phyloP scores from a whole-genome alignment of 2,329 filamentous ascomycete species.

The Aspergillus sp. region DNA sequence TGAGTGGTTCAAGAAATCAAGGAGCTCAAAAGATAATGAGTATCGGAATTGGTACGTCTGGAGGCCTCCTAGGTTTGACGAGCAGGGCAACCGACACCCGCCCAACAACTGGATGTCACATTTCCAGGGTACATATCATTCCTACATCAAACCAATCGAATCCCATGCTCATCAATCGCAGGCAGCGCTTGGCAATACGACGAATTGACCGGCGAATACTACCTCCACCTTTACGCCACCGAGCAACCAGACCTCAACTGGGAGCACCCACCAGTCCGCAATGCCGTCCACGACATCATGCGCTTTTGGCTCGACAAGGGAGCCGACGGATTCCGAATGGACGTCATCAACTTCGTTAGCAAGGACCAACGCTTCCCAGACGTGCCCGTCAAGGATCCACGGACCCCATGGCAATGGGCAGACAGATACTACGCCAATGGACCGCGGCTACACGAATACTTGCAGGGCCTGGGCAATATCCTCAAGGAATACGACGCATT shows the following conservation, averaged over 20 bases:
- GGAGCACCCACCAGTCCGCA: constrained; percentile 62
- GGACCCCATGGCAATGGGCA: constrained; percentile 28
- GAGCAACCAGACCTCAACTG: constrained; percentile 83
- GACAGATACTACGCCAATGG: constrained; percentile 49
- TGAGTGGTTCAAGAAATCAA: constrained; percentile 63
- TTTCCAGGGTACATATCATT: constrained; percentile 25
- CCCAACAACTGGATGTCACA: constrained; percentile 67
- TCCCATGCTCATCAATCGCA: constrained; percentile 12
- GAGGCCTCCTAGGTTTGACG: constrained; percentile 47
- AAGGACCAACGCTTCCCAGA: constrained; percentile 53
- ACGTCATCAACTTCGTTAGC: constrained; percentile 67
- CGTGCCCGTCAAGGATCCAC: constrained; percentile 27
- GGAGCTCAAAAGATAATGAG: constrained; percentile 53
- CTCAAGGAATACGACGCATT: constrained; percentile 52
- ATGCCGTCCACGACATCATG: constrained; percentile 66
- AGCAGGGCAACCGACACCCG: constrained; percentile 56
- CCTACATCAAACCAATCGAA: not conserved
- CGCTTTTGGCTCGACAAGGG: constrained; percentile 72
- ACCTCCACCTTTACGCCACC: constrained; percentile 66
- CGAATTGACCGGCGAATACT: constrained; percentile 66
- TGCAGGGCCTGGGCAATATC: constrained; percentile 48
- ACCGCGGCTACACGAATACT: constrained; percentile 52
- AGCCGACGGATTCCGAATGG: constrained; percentile 67
- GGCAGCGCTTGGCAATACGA: constrained; percentile 54
- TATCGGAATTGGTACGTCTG: constrained; percentile 65